Percentiles rank a stretch among this genome's conserved stretches.
These are phyloP conservation scores for Phlyctochytrium planicorne DNA, from an alignment of 192 early-diverging fungal species.

Conservation along the genomic window DNA sequence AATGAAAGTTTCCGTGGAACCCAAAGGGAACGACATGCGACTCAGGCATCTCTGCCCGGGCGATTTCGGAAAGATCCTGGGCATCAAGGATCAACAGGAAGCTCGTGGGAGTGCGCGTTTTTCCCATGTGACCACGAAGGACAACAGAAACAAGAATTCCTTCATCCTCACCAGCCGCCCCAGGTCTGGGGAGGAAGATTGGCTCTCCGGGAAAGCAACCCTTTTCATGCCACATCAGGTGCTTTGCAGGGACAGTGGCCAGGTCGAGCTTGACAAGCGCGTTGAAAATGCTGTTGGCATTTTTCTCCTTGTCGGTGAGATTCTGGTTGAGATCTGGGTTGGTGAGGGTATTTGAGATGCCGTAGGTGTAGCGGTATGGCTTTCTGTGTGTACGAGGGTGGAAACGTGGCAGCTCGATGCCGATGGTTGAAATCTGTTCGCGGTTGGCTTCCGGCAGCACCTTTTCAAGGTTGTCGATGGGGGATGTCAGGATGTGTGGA, in stretches of 20 bases:
- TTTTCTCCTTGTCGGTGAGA: neutral
- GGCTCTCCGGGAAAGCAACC: constrained; percentile 80
- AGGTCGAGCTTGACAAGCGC: constrained; percentile 16
- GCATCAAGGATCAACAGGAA: constrained; percentile 78
- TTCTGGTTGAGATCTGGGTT: neutral
- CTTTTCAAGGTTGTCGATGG: neutral
- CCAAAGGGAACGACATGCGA: constrained; percentile 64
- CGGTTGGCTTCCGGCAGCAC: neutral
- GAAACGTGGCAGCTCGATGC: constrained; percentile 2
- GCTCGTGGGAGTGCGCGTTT: constrained; percentile 38
- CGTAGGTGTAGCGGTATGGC: neutral
- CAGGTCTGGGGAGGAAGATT: constrained; percentile 69
- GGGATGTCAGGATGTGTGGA: neutral
- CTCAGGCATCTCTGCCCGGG: constrained; percentile 61
- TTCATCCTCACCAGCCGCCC: constrained; percentile 62
- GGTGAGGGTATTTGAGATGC: constrained; percentile 1
- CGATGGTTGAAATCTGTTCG: neutral
- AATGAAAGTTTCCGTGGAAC: constrained; percentile 53
- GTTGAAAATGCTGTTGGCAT: constrained; percentile 20
- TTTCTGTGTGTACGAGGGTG: neutral
- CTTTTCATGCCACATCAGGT: constrained; percentile 46
- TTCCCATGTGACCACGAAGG: constrained; percentile 56
- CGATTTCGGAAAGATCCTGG: constrained; percentile 58
- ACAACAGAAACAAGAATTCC: constrained; percentile 76
- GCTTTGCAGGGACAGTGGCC: constrained; percentile 5